Evolutionary conservation across 257 asterid species (phyloP).

Genomic region (Primulina huaijiensis): DNA sequence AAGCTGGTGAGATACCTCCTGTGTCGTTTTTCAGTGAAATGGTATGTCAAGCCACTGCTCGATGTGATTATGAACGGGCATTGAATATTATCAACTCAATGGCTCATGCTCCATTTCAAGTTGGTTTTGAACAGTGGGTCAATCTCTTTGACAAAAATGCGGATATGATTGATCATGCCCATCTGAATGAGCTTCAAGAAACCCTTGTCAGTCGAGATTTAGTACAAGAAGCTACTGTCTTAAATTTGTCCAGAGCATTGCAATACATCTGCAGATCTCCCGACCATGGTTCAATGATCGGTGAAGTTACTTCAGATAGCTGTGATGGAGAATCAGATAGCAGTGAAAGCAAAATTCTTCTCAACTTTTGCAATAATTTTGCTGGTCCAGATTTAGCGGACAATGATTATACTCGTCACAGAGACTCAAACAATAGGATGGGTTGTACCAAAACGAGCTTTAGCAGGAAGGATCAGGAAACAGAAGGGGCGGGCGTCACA

Average conservation of each 20-base stretch:
- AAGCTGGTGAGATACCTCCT: constrained; percentile 79
- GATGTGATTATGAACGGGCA: constrained; percentile 44
- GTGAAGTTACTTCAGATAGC: constrained; percentile 21
- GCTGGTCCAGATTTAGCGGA: constrained; percentile 11
- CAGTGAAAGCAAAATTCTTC: constrained; percentile 16
- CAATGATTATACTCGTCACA: constrained; percentile 11
- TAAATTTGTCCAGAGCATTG: constrained; percentile 55
- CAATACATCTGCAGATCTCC: constrained; percentile 40
- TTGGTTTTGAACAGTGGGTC: constrained; percentile 63
- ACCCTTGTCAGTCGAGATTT: constrained; percentile 34
- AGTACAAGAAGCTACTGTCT: constrained; percentile 49
- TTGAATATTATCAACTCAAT: constrained; percentile 50
- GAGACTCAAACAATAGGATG: constrained; percentile 3
- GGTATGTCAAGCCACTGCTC: constrained; percentile 52
- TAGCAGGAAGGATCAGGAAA: constrained; percentile 16
- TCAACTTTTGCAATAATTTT: not conserved
- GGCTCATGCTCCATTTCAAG: constrained; percentile 68
- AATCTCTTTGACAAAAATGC: constrained; percentile 48
- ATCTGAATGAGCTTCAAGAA: constrained; percentile 45
- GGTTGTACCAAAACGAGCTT: not conserved
- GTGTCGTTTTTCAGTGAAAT: constrained; percentile 63
- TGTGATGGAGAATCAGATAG: constrained; percentile 6
- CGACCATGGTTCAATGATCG: constrained; percentile 20
- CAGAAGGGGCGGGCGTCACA: constrained; percentile 6
- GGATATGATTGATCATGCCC: constrained; percentile 36